phyloP scores from a whole-genome alignment of 1,284 basidiomycete genomes.

The Ustilago trichophora region DNA sequence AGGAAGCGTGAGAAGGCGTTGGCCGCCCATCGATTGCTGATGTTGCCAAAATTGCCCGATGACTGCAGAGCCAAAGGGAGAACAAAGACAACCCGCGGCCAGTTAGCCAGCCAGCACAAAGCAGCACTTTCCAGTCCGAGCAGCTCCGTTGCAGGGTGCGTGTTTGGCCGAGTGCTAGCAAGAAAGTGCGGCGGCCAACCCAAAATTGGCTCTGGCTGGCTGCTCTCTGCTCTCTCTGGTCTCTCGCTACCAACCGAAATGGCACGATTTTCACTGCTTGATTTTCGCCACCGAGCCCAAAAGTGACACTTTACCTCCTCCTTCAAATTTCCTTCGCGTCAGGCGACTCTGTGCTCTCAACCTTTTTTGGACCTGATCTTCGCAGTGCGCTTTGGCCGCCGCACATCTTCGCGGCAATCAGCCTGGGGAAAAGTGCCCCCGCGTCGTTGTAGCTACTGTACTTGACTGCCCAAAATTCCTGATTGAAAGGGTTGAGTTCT shows the following conservation, averaged over 20 bases:
- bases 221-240: no score
- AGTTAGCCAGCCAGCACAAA: no score
- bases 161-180: background rate
- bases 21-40: background rate
- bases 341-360: background rate
- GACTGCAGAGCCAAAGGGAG: background rate
- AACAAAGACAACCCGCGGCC: background rate
- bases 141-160: background rate
- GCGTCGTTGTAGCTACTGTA: no score
- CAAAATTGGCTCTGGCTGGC: background rate
- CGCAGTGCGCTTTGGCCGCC: background rate
- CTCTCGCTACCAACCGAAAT: slow-evolving; percentile 6
- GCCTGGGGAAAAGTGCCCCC: background rate
- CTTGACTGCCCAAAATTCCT: no score
- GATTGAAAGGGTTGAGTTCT: no score
- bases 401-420: background rate
- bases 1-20: no score
- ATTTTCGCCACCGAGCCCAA: background rate
- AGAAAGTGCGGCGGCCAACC: background rate
- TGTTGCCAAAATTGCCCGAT: background rate
- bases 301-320: no score
- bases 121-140: background rate
- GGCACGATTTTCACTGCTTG: slow-evolving; percentile 6
- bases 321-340: slow-evolving; percentile 1
- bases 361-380: background rate